A percentile compares a stretch with the other conserved stretches of the same genome.
Evolutionary conservation across 495 filamentous ascomycete species (phyloP).

Genomic region (Xylaria bambusicola): DNA sequence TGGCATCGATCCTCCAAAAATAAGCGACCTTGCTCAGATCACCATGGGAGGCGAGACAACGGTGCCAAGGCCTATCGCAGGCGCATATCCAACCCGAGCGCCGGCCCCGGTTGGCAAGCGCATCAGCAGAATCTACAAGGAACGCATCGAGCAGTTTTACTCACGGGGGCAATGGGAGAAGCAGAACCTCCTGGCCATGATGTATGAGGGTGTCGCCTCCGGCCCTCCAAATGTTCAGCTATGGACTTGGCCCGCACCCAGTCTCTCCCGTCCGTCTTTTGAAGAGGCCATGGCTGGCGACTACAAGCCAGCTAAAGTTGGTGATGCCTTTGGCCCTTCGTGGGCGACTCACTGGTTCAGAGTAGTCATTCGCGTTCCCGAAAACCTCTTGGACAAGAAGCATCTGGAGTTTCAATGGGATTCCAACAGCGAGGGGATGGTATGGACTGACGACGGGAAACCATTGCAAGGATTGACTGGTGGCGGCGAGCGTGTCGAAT

Average conservation of each 20-base stretch:
- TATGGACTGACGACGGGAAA: conserved; percentile 86
- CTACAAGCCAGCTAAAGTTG: conserved; percentile 74
- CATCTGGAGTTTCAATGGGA: conserved; percentile 96
- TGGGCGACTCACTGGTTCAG: conserved; percentile 99
- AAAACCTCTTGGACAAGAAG: conserved; percentile 67
- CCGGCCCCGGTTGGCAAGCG: conserved; percentile 68
- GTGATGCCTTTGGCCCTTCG: conserved; percentile 83
- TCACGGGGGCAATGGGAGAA: conserved; percentile 76
- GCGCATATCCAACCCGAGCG: conserved; percentile 50
- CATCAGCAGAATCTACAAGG: conserved; percentile 83
- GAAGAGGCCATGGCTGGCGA: conserved; percentile 79
- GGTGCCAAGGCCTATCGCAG: conserved; percentile 31
- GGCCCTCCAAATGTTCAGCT: conserved; percentile 80
- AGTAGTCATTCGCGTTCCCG: conserved; percentile 73
- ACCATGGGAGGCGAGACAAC: conserved; percentile 45
- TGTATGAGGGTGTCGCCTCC: conserved; percentile 71
- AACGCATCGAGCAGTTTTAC: conserved; percentile 80
- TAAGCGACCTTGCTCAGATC: conserved; percentile 9
- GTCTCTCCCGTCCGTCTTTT: conserved; percentile 81
- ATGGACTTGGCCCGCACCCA: conserved; percentile 80
- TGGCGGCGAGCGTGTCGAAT: conserved; percentile 85
- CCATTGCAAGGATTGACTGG: conserved; percentile 92
- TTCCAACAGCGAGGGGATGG: conserved; percentile 83
- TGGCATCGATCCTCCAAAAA: neutral
- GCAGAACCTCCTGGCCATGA: conserved; percentile 75